Base-by-base conservation (phyloP, 345 rosid genomes). In the Rhodamnia argentea region DNA sequence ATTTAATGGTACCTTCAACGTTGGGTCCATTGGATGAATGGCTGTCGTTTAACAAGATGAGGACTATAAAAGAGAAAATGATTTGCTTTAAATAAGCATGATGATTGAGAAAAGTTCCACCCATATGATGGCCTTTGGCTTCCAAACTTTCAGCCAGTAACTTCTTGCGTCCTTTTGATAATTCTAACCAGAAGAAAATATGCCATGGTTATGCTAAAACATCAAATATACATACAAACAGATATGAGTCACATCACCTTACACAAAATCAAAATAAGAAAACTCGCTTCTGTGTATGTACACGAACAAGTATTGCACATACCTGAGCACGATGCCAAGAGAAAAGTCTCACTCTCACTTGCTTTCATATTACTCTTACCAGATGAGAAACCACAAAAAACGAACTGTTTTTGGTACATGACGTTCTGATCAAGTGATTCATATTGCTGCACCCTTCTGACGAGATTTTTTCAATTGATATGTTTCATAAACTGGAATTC, bases 21-120 rank as follows among this genome's bases (percentile, higher is more conserved):
- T 94, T 95, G 70, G 98, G 93, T 53, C 87, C 90, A 74, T 85
- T 90, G 86, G 95, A 83, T 85, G 98, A 88, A 89, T 75, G 87
- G 85, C 86, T 87, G 88, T 86, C 54, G 74, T 86, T 86, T 76
- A 91, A 44, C 53, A 90, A 87, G 85, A 89, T 84, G 78, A 94
- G 87, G 83, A 88, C 74, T 52, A 91, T 60, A 85, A 94, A 88
- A 78, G 91, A 93, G 86, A 51, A 87, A 76, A 90, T 59, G 83
- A 91, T 42, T 83, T 89, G 59, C 57, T 87, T 90, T 29, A 86
- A 86, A 82, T 84, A 88, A 44, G 82, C 40, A 50, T 70, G 88
- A 89, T 90, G 74, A 83, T 58, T 87, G 84, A 84, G 86, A 74
- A 89, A 86, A 40, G 84, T 89, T 85, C 87, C 86, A 81, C 75